Conservation (phyloP, 176 grass and related monocot genomes). For the Oryza glaberrima region DNA sequence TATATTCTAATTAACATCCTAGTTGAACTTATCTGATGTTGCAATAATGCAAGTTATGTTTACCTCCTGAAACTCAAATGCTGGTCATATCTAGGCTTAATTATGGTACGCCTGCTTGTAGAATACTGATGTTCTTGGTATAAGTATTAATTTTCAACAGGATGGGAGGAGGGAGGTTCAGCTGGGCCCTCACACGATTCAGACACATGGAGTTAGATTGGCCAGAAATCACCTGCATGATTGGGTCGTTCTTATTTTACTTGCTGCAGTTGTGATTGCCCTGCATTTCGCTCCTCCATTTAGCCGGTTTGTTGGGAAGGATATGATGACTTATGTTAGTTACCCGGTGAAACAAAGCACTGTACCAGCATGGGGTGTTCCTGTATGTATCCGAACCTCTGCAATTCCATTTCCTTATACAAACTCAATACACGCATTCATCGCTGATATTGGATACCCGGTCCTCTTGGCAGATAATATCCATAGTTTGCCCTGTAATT, state of each 20-base stretch:
- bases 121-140: not conserved
- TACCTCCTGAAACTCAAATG: not conserved
- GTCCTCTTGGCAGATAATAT: slow-evolving; percentile 58
- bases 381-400: slow-evolving; percentile 59
- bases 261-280: slow-evolving; percentile 44
- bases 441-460: slow-evolving; percentile 5
- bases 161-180: slow-evolving; percentile 50
- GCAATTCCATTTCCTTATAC: not conserved
- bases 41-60: not conserved
- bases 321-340: slow-evolving; percentile 68
- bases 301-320: slow-evolving; percentile 66
- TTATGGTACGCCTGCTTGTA: not conserved
- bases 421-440: not conserved
- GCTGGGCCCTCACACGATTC: slow-evolving; percentile 46
- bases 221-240: slow-evolving; percentile 64
- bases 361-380: slow-evolving; percentile 65
- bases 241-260: slow-evolving; percentile 71
- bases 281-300: slow-evolving; percentile 64
- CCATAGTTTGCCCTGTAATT: slow-evolving; percentile 53
- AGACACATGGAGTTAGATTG: slow-evolving; percentile 61
- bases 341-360: slow-evolving; percentile 78
- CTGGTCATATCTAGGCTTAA: not conserved
- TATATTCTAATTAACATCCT: not conserved
- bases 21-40: not conserved
- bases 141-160: slow-evolving; percentile 9